phyloP scores from a whole-genome alignment of 305 asterid species.

The Fraxinus xanthoxyloides region DNA sequence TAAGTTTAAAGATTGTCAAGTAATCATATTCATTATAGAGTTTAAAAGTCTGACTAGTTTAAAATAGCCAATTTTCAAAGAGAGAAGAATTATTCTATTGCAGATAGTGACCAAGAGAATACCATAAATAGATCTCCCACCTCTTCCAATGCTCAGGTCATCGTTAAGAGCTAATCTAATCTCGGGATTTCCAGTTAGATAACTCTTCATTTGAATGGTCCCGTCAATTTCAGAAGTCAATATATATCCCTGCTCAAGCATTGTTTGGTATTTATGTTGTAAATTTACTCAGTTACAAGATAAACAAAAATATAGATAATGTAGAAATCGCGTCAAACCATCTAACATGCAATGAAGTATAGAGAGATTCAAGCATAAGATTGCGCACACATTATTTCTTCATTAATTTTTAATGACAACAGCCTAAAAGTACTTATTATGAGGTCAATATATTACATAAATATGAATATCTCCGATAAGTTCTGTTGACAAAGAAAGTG shows the following conservation, averaged over 20 bases:
- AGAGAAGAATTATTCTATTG: background rate
- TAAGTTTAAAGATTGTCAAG: background rate
- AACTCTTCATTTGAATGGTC: slow-evolving; percentile 99
- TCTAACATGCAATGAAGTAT: background rate
- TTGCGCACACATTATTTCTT: slow-evolving; percentile 7
- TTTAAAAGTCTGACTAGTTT: background rate
- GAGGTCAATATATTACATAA: background rate
- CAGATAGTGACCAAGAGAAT: slow-evolving; percentile 27
- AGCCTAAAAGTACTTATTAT: background rate
- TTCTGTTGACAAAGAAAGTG: background rate
- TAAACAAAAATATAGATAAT: slow-evolving; percentile 13
- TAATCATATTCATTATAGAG: slow-evolving; percentile 10
- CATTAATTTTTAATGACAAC: background rate
- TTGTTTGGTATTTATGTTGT: slow-evolving; percentile 15
- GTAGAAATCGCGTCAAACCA: slow-evolving; percentile 4
- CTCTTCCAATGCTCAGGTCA: slow-evolving; percentile 78
- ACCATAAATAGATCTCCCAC: slow-evolving; percentile 73
- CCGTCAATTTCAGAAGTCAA: slow-evolving; percentile 99
- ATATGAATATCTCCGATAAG: background rate
- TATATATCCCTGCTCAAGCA: slow-evolving; percentile 75
- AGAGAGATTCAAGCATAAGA: slow-evolving; percentile 19
- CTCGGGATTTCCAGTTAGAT: slow-evolving; percentile 95
- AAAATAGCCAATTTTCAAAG: background rate
- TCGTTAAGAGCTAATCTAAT: slow-evolving; percentile 94
- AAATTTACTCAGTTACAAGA: slow-evolving; percentile 10